A percentile compares a stretch with the other conserved stretches of the same genome.
phyloP scores from a whole-genome alignment of 495 filamentous ascomycete genomes.

The Pseudomonodictys pantanalensis region DNA sequence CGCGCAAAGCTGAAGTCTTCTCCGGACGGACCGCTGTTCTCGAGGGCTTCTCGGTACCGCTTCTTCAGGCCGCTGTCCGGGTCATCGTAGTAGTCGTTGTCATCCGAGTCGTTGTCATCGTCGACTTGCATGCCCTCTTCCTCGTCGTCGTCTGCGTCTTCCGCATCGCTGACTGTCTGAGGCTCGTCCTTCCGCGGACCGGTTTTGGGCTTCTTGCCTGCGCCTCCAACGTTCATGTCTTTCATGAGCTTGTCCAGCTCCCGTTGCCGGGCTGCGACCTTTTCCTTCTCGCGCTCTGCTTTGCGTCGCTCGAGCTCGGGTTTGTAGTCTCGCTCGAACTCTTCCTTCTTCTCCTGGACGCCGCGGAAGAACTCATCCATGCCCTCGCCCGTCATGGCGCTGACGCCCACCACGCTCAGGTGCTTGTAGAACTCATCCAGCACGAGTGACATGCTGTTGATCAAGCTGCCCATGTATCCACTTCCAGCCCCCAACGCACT shows the following conservation, averaged over 20 bases:
- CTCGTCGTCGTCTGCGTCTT: conserved; percentile 52
- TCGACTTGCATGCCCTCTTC: conserved; percentile 42
- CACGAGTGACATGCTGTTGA: conserved; percentile 97
- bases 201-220: conserved; percentile 41
- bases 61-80: conserved; percentile 51
- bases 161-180: conserved; percentile 59
- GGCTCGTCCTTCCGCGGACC: conserved; percentile 44
- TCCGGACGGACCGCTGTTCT: conserved; percentile 40
- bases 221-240: conserved; percentile 74
- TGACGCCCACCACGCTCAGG: conserved; percentile 86
- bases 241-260: conserved; percentile 91
- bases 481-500: conserved; percentile 67
- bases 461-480: conserved; percentile 93
- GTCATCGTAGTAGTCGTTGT: conserved; percentile 23
- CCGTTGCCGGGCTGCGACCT: conserved; percentile 65
- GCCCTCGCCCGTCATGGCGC: conserved; percentile 86
- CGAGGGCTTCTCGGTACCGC: conserved; percentile 59
- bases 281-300: conserved; percentile 69
- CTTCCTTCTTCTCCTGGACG: conserved; percentile 77
- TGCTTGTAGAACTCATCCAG: conserved; percentile 97
- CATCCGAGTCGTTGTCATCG: conserved; percentile 47
- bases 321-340: conserved; percentile 88
- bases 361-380: conserved; percentile 90
- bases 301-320: conserved; percentile 82
- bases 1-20: conserved; percentile 60